A percentile compares a stretch with the other conserved stretches of the same genome.
phyloP scores from a whole-genome alignment of 345 rosid genomes.

The Zanthoxylum bungeanum region DNA sequence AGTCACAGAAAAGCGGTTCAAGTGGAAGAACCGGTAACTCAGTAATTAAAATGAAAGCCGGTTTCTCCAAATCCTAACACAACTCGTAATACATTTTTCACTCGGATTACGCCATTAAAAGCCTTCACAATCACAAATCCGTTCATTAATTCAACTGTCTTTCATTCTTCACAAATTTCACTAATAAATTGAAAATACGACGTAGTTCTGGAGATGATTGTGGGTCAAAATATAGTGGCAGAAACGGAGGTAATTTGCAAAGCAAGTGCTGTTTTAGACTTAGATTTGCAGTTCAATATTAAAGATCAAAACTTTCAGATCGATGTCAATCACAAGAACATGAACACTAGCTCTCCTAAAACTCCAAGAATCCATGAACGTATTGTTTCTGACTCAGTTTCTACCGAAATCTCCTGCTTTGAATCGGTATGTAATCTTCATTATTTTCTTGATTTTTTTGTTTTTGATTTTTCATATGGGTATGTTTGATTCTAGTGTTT shows the following conservation, averaged over 20 bases:
- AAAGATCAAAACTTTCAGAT: constrained; percentile 27
- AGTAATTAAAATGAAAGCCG: neutral
- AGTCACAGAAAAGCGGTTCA: neutral
- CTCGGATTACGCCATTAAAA: neutral
- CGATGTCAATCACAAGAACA: constrained; percentile 15
- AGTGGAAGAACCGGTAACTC: neutral
- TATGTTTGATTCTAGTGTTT: neutral
- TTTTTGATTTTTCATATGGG: neutral
- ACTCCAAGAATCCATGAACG: constrained; percentile 26
- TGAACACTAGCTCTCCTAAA: constrained; percentile 15
- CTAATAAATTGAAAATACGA: neutral
- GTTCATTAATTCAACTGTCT: neutral
- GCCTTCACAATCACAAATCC: neutral
- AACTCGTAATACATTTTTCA: too few relatives aligned
- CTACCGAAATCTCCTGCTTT: constrained; percentile 38
- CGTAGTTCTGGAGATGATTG: constrained; percentile 20
- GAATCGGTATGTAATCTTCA: constrained; percentile 39
- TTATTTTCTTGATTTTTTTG: neutral
- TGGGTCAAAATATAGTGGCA: constrained; percentile 33
- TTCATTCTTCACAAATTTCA: neutral
- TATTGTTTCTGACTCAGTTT: constrained; percentile 27
- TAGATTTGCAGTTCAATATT: constrained; percentile 33
- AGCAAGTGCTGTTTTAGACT: constrained; percentile 7
- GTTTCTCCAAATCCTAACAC: neutral
- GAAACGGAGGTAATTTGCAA: constrained; percentile 37